phyloP scores from a whole-genome alignment of 228 moss, liverwort and hornwort species.

The Sphagnum magellanicum region DNA sequence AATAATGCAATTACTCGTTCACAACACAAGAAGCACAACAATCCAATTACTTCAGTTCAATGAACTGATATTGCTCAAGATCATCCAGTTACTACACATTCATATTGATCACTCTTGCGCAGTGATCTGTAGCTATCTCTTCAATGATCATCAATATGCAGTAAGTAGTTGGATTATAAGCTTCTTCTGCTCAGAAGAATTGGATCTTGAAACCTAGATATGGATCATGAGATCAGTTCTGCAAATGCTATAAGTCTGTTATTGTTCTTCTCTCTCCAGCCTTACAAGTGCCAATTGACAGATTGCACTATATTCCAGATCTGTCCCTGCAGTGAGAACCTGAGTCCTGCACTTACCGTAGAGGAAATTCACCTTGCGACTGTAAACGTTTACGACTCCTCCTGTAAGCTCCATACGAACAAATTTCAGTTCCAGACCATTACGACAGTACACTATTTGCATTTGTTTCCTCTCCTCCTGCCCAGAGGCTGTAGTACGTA shows the following conservation, averaged over 20 bases:
- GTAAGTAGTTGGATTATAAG: too few relatives aligned
- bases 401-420: constrained; percentile 30
- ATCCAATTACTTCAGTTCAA: too few relatives aligned
- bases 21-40: not conserved
- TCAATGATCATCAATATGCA: too few relatives aligned
- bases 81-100: too few relatives aligned
- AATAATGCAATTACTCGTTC: not conserved
- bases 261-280: not conserved
- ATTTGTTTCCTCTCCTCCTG: not conserved
- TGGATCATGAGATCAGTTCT: not conserved
- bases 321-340: not conserved
- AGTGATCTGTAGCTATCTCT: too few relatives aligned
- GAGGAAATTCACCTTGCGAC: constrained; percentile 79
- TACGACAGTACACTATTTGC: not conserved
- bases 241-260: not conserved
- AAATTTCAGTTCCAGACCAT: not conserved
- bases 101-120: too few relatives aligned
- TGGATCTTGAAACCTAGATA: not conserved
- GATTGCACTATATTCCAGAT: not conserved
- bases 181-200: not conserved
- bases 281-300: too few relatives aligned
- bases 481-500: constrained; percentile 7
- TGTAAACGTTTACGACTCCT: constrained; percentile 81
- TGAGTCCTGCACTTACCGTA: constrained; percentile 40
- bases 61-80: too few relatives aligned